A percentile compares a stretch with the other conserved stretches of the same genome.
Conservation (phyloP, 345 rosid genomes). For the Eucalyptus guilfoylei region DNA sequence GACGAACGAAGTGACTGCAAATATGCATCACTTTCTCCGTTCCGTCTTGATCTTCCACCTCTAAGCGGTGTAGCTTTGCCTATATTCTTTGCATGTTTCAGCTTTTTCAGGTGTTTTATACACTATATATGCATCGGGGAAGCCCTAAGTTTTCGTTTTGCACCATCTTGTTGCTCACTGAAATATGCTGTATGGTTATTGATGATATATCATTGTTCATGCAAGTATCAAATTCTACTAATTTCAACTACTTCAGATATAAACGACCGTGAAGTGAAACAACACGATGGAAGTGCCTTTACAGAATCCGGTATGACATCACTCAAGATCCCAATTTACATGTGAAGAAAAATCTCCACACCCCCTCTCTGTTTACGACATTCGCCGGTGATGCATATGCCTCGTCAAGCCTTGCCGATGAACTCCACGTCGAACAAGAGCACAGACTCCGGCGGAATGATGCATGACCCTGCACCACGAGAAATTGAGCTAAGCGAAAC, state of each 20-base stretch:
- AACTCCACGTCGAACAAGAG: constrained; percentile 79
- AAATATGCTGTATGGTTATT: background rate
- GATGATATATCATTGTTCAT: background rate
- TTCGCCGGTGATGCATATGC: background rate
- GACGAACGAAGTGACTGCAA: background rate
- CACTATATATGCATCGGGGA: background rate
- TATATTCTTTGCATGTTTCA: background rate
- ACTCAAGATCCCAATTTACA: background rate
- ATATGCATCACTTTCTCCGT: background rate
- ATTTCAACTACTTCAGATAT: background rate
- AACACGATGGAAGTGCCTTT: background rate
- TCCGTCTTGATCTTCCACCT: background rate
- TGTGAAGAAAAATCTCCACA: background rate
- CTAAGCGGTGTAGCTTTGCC: background rate
- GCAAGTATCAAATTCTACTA: background rate
- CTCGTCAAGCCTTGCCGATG: constrained; percentile 38
- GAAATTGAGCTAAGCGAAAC: background rate
- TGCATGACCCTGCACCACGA: constrained; percentile 58
- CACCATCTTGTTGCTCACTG: background rate
- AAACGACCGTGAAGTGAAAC: background rate
- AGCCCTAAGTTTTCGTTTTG: background rate
- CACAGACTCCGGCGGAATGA: constrained; percentile 79
- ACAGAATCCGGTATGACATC: background rate
- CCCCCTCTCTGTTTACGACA: background rate
- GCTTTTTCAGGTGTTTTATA: background rate